Base-by-base conservation (phyloP, 768 basidiomycete species). In the Termitomyces sp. region DNA sequence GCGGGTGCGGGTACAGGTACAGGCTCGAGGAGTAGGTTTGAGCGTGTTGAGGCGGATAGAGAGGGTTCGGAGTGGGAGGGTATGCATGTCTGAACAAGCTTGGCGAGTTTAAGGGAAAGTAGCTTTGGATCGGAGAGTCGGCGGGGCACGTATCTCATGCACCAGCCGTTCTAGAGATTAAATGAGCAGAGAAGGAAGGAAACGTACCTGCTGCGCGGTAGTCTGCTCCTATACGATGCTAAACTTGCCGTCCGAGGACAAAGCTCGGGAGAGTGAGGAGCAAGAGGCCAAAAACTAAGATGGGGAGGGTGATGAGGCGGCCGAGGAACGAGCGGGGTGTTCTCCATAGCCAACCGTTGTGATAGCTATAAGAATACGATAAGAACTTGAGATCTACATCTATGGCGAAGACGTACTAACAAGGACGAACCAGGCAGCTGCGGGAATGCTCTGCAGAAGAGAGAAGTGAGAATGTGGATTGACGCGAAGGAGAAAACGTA, bases 231-330 rank as follows among this genome's bases (percentile, higher is more conserved):
- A 97, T 1, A 94, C 90, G 13, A 87, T 74, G 58, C 91, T 92
- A 68, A 97, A 97, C 68, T 97, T 93, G 37, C 93, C n/a, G 75
- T 0, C 94, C 94, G 14, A 97, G 83, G 1, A 97, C 94, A 66
- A 97, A 96, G 65, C 86, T 89, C 7, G 94, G 94, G 5, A 96
- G 79, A 0, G 94, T 94, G 66, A 97, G 94, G 42, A 95, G 78
- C 0, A 97, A 78, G 10, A 96, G 77, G 3, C 94, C 94, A 63
- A 92, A 95, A 13, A 92, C 80, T 48, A 97, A 83, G 20, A 97
- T 80, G 0, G 94, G 94, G 1, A 95, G 74, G 0, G 94, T 93
- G 63, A 96, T 76, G 36, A 95, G 74, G 2, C 92, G 86, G 0
- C 94, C 94, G n/a, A 95, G 76, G 69, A 89, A 86, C 1, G 92